These are phyloP conservation scores for Trichosphaerium sp. DNA, from an alignment of 78 protist species.

Conservation along the genomic window DNA sequence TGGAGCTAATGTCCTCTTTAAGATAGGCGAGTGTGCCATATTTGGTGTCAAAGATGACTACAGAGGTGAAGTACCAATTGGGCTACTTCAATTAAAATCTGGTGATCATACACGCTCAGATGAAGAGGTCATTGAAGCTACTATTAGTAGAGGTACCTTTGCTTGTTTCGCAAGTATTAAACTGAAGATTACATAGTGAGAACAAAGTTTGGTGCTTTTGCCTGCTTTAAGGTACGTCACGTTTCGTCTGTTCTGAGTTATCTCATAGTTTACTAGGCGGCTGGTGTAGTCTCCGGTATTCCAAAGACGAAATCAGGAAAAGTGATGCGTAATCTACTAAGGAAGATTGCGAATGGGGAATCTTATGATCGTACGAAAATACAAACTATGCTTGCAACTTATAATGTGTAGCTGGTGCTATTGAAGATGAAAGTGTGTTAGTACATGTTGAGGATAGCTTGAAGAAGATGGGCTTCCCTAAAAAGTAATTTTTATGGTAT, in stretches of 20 bases:
- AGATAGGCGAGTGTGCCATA: conserved; percentile 68
- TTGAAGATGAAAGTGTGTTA: background rate
- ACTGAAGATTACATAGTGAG: too few species aligned
- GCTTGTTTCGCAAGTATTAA: too few species aligned
- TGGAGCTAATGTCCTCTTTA: conserved; percentile 6
- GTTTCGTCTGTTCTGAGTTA: too few species aligned
- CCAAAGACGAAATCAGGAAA: conserved; percentile 76
- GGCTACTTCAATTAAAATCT: conserved; percentile 44
- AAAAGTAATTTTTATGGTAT: too few species aligned
- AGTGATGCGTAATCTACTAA: conserved; percentile 40
- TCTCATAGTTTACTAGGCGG: too few species aligned
- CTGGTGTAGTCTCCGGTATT: conserved; percentile 28
- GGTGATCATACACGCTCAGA: background rate
- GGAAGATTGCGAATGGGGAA: conserved; percentile 46
- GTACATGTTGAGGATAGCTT: background rate
- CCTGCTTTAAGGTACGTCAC: conserved; percentile 27
- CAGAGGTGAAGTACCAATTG: conserved; percentile 72
- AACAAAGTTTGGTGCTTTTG: conserved; percentile 32
- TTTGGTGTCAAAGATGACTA: conserved; percentile 57
- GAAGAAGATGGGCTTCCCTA: too few species aligned
- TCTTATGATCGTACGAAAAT: too few species aligned
- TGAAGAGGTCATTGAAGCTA: conserved; percentile 1
- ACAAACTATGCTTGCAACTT: too few species aligned
- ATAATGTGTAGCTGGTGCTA: background rate
- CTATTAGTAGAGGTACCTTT: conserved; percentile 23